These are phyloP conservation scores for Primulina tabacum DNA, from an alignment of 257 asterid genomes.

Conservation along the genomic window DNA sequence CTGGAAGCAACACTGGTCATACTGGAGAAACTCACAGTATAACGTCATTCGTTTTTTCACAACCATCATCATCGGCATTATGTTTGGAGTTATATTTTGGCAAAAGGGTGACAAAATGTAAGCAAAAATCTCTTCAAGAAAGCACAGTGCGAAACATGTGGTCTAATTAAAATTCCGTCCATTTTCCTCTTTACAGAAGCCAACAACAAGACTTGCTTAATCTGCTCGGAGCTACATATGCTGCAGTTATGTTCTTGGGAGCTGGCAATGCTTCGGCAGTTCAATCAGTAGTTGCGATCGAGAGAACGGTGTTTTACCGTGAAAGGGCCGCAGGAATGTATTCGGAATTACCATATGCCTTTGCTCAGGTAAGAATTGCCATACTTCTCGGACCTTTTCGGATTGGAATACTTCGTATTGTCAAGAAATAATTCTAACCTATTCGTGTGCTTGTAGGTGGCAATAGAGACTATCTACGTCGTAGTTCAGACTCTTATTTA, in stretches of 20 bases:
- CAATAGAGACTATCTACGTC: constrained; percentile 72
- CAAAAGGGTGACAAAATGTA: constrained; percentile 49
- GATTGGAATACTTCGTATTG: not conserved
- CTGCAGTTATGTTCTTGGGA: constrained; percentile 82
- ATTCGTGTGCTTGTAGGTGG: constrained; percentile 43
- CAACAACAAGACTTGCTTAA: constrained; percentile 70
- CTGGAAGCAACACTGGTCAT: constrained; percentile 70
- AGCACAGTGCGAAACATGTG: not conserved
- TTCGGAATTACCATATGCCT: constrained; percentile 80
- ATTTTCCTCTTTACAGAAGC: constrained; percentile 32
- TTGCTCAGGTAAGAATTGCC: constrained; percentile 59
- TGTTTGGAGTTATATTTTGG: constrained; percentile 75
- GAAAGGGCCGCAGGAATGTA: constrained; percentile 94
- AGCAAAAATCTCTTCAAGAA: constrained; percentile 21
- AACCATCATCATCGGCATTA: constrained; percentile 44
- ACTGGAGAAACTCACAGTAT: constrained; percentile 66
- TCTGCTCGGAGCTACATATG: constrained; percentile 77
- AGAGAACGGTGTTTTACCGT: constrained; percentile 79
- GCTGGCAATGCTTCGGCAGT: constrained; percentile 74
- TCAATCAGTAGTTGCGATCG: constrained; percentile 67
- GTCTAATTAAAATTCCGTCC: not conserved
- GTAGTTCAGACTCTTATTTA: constrained; percentile 62
- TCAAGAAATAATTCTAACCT: not conserved
- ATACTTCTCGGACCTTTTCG: not conserved
- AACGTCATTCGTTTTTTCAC: constrained; percentile 61